Evolutionary conservation across 176 grass and related monocot genomes (phyloP), one percentile per base, ranked within the genome.

Genomic region (Urochloa ruziziensis): DNA sequence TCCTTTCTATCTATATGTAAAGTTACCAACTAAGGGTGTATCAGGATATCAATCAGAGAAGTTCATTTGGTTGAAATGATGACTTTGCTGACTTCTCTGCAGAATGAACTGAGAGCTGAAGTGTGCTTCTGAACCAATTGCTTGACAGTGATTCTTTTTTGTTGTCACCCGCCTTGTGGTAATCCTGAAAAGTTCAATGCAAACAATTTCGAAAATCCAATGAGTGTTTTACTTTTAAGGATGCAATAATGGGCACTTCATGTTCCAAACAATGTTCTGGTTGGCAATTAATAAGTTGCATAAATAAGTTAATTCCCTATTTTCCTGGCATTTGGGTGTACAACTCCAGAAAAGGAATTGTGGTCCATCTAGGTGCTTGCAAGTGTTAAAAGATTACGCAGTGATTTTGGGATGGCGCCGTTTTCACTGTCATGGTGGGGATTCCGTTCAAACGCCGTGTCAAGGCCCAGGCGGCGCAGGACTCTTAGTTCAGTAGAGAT

Each of bases 81-180:
- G 68, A 19, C 37, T 25, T 32, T 28, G 18, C 10, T 21, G 65
- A 64, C 40, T 83, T 83, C 19, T 78, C 44, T 73, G 30, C 7
- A 14, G 66, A 73, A 74, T 46, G 25, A 56, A 43, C 27, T 24
- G 21, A 24, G 54, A 71, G 46, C 35, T 44, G 53, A 61, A 54
- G 21, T 83, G 64, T 78, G 62, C 47, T 72, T 88, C 0, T 40
- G 4, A 83, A 72, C 68, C 29, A 73, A 21, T 83, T 32, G 27
- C 12, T 71, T 77, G n/a, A 15, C 39, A 82, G 13, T 54, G 15
- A 53, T 70, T 17, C 70, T 54, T 53, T 14, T 70, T 62, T 16
- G 11, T 52, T 49, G 27, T 24, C 59, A 59, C 25, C n/a, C n/a
- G n/a, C n/a, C 12, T 75, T 59, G 32, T 62, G 12, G 9, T 53